Evolutionary conservation across 768 basidiomycete species (phyloP).

Genomic region (Nidularia pulvinata): DNA sequence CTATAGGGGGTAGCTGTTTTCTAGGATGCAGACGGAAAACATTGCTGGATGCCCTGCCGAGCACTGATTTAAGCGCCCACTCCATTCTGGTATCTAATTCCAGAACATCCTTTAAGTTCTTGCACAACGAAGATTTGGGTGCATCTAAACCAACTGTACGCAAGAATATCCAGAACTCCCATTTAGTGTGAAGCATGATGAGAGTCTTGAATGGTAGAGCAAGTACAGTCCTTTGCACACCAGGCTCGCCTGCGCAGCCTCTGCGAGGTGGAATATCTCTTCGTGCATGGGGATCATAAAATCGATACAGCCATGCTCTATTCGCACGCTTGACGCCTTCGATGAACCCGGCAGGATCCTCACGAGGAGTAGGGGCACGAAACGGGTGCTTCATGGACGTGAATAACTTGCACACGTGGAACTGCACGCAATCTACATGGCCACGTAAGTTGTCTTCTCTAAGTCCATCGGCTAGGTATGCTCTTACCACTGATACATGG

Average conservation of each 20-base stretch:
- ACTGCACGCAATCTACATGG: conserved; percentile 13
- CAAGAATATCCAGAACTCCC: conserved; percentile 14
- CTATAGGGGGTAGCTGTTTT: conserved; percentile 6
- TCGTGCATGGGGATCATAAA: conserved; percentile 16
- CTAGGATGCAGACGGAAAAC: conserved; percentile 11
- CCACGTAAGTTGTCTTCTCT: neutral
- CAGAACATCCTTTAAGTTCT: conserved; percentile 7
- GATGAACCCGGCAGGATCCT: conserved; percentile 10
- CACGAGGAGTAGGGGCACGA: conserved; percentile 9
- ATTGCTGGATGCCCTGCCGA: conserved; percentile 12
- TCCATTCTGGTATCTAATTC: conserved; percentile 6
- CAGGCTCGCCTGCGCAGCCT: conserved; percentile 9
- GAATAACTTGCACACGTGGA: conserved; percentile 16
- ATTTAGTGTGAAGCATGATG: conserved; percentile 14
- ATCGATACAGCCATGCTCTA: conserved; percentile 8
- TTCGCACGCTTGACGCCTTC: conserved; percentile 7
- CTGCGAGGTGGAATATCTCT: conserved; percentile 13
- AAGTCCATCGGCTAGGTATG: neutral
- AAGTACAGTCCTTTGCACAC: conserved; percentile 8
- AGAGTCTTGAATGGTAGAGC: conserved; percentile 12
- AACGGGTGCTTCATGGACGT: conserved; percentile 11
- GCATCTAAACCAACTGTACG: conserved; percentile 3
- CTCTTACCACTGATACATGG: conserved; percentile 10
- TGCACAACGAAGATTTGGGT: conserved; percentile 9
- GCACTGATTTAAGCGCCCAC: conserved; percentile 15